phyloP scores from a whole-genome alignment of 1,284 basidiomycete species.

The Microbotryomycetes sp. region DNA sequence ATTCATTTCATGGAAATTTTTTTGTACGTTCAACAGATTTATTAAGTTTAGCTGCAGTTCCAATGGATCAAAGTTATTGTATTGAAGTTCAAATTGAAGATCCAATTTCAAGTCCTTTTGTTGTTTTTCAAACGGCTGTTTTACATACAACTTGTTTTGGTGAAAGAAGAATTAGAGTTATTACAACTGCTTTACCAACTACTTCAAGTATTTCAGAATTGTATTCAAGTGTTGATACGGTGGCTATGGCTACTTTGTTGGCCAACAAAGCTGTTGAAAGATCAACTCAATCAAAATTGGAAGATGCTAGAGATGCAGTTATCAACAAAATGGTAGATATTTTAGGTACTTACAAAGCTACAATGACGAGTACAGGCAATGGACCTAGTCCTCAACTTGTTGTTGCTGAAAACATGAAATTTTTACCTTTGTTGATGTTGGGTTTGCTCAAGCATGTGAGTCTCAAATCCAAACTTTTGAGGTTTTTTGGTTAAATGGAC shows the following conservation, averaged over 20 bases:
- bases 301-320: slow-evolving; percentile 87
- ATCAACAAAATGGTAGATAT: slow-evolving; percentile 88
- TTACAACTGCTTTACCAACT: slow-evolving; percentile 87
- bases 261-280: slow-evolving; percentile 97
- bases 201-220: slow-evolving; percentile 89
- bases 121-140: slow-evolving; percentile 93
- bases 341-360: slow-evolving; percentile 85
- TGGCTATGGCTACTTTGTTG: slow-evolving; percentile 80
- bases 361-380: slow-evolving; percentile 87
- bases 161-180: slow-evolving; percentile 90
- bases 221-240: slow-evolving; percentile 89
- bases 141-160: slow-evolving; percentile 94
- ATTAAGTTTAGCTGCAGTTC: slow-evolving; percentile 91
- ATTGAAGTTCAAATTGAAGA: slow-evolving; percentile 98
- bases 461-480: slow-evolving; percentile 7
- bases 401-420: slow-evolving; percentile 85
- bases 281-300: slow-evolving; percentile 73
- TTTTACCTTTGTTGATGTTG: slow-evolving; percentile 82
- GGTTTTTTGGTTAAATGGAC: too few relatives aligned
- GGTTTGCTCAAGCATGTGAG: slow-evolving; percentile 88
- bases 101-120: slow-evolving; percentile 82
- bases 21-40: slow-evolving; percentile 97
- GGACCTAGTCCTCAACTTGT: slow-evolving; percentile 92
- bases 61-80: slow-evolving; percentile 91
- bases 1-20: slow-evolving; percentile 99